Percentiles rank a stretch among this genome's conserved stretches.
Evolutionary conservation across 2,329 filamentous ascomycete genomes (phyloP).

Genomic region (Fusarium longipes): DNA sequence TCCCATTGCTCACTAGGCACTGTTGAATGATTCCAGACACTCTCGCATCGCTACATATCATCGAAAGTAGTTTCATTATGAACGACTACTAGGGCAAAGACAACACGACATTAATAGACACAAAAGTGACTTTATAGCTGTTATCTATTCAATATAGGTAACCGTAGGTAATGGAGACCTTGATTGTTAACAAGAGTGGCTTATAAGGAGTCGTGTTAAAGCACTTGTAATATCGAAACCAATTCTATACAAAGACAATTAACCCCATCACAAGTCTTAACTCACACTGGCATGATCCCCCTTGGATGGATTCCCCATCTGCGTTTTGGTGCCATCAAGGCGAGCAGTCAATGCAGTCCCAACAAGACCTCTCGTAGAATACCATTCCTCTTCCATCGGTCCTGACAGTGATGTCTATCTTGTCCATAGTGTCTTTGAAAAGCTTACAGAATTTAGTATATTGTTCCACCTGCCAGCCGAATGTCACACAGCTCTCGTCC

Average conservation of each 20-base stretch:
- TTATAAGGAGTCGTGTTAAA: neutral
- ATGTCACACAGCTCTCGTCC: conserved; percentile 3
- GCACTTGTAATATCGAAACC: neutral
- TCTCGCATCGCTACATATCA: too few species aligned
- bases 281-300: too few species aligned
- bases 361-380: conserved; percentile 10
- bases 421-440: neutral
- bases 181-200: neutral
- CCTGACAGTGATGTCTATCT: neutral
- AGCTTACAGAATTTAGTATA: neutral
- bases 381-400: neutral
- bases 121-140: too few species aligned
- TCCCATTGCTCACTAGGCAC: neutral
- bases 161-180: too few species aligned
- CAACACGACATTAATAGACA: too few species aligned
- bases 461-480: neutral
- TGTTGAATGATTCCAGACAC: too few species aligned
- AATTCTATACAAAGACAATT: too few species aligned
- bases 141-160: too few species aligned
- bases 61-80: too few species aligned
- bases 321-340: neutral
- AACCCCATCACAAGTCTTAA: too few species aligned
- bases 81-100: too few species aligned
- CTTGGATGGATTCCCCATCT: too few species aligned
- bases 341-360: conserved; percentile 4